phyloP scores from a whole-genome alignment of 139 green algal genomes.

The Tetraselmis chui region DNA sequence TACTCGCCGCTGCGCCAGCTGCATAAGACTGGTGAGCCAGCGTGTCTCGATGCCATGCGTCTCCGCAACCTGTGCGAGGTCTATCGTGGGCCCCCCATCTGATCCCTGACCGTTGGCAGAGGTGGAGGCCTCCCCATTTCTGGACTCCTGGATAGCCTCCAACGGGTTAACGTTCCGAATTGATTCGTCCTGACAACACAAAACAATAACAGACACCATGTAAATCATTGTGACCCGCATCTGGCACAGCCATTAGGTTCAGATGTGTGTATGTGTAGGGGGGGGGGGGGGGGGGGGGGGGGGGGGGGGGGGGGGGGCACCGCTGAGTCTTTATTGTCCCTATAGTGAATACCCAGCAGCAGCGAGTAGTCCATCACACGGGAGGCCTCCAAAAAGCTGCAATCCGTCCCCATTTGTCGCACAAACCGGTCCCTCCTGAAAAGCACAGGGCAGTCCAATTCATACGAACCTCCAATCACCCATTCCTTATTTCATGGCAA shows the following conservation, averaged over 20 bases:
- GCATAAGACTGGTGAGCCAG: neutral
- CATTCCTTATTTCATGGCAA: too few relatives aligned
- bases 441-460: neutral
- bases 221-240: too few relatives aligned
- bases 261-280: too few relatives aligned
- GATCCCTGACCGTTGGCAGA: neutral
- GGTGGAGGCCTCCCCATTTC: neutral
- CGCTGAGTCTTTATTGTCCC: conserved; percentile 29
- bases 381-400: conserved; percentile 44
- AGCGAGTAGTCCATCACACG: conserved; percentile 91
- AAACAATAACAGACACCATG: too few relatives aligned
- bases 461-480: too few relatives aligned
- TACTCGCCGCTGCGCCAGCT: neutral
- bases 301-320: conserved; percentile 1
- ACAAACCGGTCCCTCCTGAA: conserved; percentile 29
- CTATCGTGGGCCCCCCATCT: neutral
- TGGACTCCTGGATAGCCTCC: neutral
- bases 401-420: conserved; percentile 55
- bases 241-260: neutral
- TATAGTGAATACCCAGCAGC: conserved; percentile 75
- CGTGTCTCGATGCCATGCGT: neutral
- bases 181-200: neutral
- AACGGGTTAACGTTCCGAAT: neutral
- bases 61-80: neutral
- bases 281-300: too few relatives aligned